Conservation (phyloP, 768 basidiomycete genomes). For the Cyclocybe aegerita region DNA sequence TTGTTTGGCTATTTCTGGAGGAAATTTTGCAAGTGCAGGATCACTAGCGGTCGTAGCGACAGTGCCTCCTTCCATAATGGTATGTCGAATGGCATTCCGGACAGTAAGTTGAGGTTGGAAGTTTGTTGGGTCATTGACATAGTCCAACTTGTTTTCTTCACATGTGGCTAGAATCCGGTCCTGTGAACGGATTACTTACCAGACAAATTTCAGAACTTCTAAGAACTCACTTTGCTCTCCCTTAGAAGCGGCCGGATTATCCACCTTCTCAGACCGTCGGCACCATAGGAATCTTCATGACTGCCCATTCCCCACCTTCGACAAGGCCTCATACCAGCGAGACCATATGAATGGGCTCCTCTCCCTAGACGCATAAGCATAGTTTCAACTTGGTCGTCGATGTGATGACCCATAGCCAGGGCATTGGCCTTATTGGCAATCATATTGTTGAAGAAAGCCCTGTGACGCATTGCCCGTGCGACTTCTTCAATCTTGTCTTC, state of each 20-base stretch:
- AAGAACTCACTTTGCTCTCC: constrained; percentile 59
- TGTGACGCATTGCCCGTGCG: constrained; percentile 61
- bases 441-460: constrained; percentile 36
- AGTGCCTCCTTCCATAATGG: constrained; percentile 7
- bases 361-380: constrained; percentile 65
- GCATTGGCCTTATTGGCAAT: constrained; percentile 29
- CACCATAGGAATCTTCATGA: constrained; percentile 41
- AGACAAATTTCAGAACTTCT: not conserved
- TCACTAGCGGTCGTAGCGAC: constrained; percentile 4
- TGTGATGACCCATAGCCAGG: constrained; percentile 74
- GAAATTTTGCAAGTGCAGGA: constrained; percentile 15
- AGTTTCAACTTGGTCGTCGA: constrained; percentile 85
- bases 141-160: constrained; percentile 56
- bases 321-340: constrained; percentile 64
- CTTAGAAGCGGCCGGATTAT: constrained; percentile 69
- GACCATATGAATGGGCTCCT: constrained; percentile 55
- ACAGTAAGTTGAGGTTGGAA: constrained; percentile 70
- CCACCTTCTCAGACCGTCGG: constrained; percentile 65
- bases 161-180: constrained; percentile 82
- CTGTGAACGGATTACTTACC: constrained; percentile 33
- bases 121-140: constrained; percentile 70
- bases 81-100: constrained; percentile 70
- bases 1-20: constrained; percentile 28
- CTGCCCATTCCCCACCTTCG: constrained; percentile 82
- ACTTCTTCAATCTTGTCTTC: constrained; percentile 47